phyloP scores from a whole-genome alignment of 1,284 basidiomycete genomes.

The Ganoderma resinaceum region DNA sequence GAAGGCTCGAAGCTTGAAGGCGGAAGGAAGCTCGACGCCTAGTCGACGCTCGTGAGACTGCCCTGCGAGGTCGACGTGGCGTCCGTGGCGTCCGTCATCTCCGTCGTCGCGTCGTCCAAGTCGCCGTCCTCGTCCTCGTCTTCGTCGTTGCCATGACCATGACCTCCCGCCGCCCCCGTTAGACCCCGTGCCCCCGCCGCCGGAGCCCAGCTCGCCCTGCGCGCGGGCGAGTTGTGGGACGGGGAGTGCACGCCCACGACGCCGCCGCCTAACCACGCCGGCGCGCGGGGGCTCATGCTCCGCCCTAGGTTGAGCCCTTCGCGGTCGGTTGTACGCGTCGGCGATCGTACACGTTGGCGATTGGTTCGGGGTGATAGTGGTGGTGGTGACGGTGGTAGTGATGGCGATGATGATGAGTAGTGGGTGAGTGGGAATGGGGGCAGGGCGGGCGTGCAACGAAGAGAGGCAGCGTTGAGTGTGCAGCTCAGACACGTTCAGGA shows the following conservation, averaged over 20 bases:
- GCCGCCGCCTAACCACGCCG: conserved; percentile 37
- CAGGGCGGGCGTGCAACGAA: conserved; percentile 3
- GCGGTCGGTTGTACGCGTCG: too few relatives aligned
- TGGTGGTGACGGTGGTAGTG: too few relatives aligned
- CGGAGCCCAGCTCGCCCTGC: background rate
- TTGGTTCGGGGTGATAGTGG: too few relatives aligned
- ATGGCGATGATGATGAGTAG: too few relatives aligned
- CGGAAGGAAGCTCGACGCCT: conserved; percentile 12
- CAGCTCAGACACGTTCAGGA: conserved; percentile 30
- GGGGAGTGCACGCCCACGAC: conserved; percentile 5
- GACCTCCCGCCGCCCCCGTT: conserved; percentile 32
- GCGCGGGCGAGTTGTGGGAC: background rate
- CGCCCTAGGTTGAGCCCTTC: conserved; percentile 34
- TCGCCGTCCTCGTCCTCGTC: conserved; percentile 41
- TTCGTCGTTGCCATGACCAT: conserved; percentile 11
- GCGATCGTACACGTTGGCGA: too few relatives aligned
- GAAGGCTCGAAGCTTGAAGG: background rate
- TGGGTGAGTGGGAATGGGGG: too few relatives aligned
- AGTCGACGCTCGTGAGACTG: conserved; percentile 68
- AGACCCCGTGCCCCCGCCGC: conserved; percentile 35
- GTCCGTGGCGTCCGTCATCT: conserved; percentile 42
- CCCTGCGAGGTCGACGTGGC: conserved; percentile 53
- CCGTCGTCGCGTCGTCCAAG: conserved; percentile 37
- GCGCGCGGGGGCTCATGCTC: conserved; percentile 39
- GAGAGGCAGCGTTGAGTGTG: conserved; percentile 23